phyloP scores from a whole-genome alignment of 2,329 filamentous ascomycete genomes.

The Hypoxylon sp. region DNA sequence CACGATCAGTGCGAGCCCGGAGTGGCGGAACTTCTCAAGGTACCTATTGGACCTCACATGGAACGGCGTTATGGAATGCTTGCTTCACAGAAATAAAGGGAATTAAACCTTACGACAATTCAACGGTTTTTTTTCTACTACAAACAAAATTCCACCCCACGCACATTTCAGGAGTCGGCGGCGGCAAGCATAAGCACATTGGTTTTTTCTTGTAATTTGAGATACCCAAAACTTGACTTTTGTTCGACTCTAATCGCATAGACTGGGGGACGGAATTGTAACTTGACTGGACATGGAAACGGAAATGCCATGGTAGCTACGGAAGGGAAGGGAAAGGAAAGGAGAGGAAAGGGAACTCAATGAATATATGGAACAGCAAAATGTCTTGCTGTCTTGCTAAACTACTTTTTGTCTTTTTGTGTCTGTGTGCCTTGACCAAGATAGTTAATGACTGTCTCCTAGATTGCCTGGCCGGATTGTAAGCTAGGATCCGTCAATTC shows the following conservation, averaged over 20 bases:
- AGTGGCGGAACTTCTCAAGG: background rate
- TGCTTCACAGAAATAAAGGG: background rate
- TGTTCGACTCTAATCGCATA: background rate
- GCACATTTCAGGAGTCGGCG: background rate
- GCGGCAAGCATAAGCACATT: background rate
- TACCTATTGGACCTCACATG: slow-evolving; percentile 3
- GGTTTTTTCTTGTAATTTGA: slow-evolving; percentile 13
- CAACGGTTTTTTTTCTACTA: background rate
- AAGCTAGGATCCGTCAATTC: no score
- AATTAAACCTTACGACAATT: background rate
- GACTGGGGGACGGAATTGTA: background rate
- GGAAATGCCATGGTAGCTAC: background rate
- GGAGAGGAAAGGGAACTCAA: background rate
- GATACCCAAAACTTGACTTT: slow-evolving; percentile 11
- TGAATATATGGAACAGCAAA: background rate
- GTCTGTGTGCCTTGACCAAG: background rate
- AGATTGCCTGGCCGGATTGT: background rate
- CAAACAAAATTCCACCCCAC: background rate
- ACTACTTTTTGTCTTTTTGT: background rate
- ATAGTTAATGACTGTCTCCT: background rate
- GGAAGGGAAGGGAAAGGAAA: no score
- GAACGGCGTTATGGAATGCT: slow-evolving; percentile 18
- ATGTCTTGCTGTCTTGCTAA: background rate
- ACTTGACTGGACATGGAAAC: background rate
- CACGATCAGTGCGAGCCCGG: no score